phyloP scores from a whole-genome alignment of 2,329 filamentous ascomycete genomes.

The Colletotrichum coccodes region DNA sequence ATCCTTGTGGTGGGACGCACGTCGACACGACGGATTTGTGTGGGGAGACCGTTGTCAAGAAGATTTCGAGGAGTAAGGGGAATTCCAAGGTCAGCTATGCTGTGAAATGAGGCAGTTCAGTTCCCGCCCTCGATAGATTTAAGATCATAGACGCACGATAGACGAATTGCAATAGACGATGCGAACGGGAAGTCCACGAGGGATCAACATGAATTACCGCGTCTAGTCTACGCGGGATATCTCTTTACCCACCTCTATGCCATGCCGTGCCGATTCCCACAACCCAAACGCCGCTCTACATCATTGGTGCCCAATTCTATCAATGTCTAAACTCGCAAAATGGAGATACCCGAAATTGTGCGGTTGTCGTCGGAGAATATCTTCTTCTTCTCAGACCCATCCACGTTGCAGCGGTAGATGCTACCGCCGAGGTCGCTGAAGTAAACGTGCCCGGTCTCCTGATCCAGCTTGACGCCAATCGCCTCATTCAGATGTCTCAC shows the following conservation, averaged over 20 bases:
- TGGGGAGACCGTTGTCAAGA: slow-evolving; percentile 72
- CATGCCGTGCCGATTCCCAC: not conserved
- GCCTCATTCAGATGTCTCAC: slow-evolving; percentile 54
- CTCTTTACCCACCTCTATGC: not conserved
- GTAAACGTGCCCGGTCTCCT: slow-evolving; percentile 46
- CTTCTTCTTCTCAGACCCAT: slow-evolving; percentile 41
- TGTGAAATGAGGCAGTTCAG: not conserved
- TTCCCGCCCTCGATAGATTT: no score
- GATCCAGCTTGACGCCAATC: slow-evolving; percentile 55
- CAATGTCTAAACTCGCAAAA: not conserved
- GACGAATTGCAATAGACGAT: not conserved
- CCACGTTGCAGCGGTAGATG: slow-evolving; percentile 47
- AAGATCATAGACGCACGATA: not conserved
- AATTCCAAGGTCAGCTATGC: slow-evolving; percentile 66
- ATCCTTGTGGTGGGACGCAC: slow-evolving; percentile 82
- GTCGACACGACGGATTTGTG: slow-evolving; percentile 68
- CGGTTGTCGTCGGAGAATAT: slow-evolving; percentile 35
- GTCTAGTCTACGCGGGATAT: not conserved
- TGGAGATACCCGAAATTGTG: slow-evolving; percentile 6
- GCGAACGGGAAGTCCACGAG: rapidly evolving
- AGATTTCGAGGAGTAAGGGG: slow-evolving; percentile 73
- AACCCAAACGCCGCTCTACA: not conserved
- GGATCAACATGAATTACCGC: no score
- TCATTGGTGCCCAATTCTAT: no score
- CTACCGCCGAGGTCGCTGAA: slow-evolving; percentile 51